These are phyloP conservation scores for Neofusicoccum laricinum DNA, from an alignment of 2,329 filamentous ascomycete genomes.

Conservation along the genomic window DNA sequence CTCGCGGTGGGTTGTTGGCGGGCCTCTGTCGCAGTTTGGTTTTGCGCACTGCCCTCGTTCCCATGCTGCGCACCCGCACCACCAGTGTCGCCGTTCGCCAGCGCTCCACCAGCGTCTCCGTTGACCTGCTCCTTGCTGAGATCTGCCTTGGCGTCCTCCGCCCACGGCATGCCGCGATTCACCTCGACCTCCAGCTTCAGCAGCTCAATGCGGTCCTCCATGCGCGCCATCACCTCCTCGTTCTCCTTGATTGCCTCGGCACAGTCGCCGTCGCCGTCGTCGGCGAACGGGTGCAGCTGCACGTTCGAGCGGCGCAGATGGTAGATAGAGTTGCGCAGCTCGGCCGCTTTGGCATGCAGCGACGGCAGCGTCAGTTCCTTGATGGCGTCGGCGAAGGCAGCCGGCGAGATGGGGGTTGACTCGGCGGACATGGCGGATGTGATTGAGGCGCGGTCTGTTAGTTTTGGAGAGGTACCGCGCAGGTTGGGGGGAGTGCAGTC, in stretches of 20 bases:
- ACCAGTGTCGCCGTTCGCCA: neutral
- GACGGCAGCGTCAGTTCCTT: conserved; percentile 62
- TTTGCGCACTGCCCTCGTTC: neutral
- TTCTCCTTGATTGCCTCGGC: conserved; percentile 73
- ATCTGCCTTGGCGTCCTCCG: conserved; percentile 25
- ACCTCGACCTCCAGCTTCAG: conserved; percentile 65
- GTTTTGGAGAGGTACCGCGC: neutral
- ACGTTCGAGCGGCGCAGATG: conserved; percentile 73
- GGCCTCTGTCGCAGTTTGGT: conserved; percentile 1
- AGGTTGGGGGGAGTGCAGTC: neutral
- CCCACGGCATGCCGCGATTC: conserved; percentile 54
- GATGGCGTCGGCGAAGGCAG: conserved; percentile 66
- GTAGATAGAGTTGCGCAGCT: conserved; percentile 70
- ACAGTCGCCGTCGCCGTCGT: conserved; percentile 66
- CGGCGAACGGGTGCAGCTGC: conserved; percentile 67
- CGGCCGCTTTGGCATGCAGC: conserved; percentile 71
- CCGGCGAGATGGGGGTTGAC: conserved; percentile 58
- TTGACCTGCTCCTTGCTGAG: conserved; percentile 14
- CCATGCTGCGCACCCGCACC: neutral
- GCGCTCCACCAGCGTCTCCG: conserved; percentile 14
- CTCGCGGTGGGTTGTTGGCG: conserved; percentile 5
- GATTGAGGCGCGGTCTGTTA: neutral
- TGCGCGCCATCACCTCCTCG: conserved; percentile 63
- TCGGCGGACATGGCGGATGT: conserved; percentile 57
- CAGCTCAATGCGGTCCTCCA: conserved; percentile 63